Base-by-base conservation (phyloP, 768 basidiomycete species). In the Lentinula detonsa region DNA sequence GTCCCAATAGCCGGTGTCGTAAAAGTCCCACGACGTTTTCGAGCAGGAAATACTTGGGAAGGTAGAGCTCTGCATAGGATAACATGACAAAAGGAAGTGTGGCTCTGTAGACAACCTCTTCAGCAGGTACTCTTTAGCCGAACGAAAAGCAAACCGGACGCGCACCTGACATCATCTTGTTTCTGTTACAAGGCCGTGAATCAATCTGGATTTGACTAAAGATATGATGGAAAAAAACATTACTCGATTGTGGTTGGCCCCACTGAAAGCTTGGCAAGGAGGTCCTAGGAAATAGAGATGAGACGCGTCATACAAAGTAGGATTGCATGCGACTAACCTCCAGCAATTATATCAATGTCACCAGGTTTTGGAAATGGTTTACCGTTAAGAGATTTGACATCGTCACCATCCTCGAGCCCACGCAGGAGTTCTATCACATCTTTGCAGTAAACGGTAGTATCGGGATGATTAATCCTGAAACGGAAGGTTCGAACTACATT, bases 1-100 rank as follows among this genome's bases (percentile, higher is more conserved):
- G 61, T 66, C n/a, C 76, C 76, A 63, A 76, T 7, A 88, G 75
- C 0, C 73, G 77, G 69, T 83, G 79, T 33, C 70, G 71, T 1
- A 90, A 67, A 6, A 91, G 69, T 0, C 90, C 90, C 9, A 69
- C 68, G 2, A 92, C 90, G 70, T 92, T 92, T 68, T 92, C 90
- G 21, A 92, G 73, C 0, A 91, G 77, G 61, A 91, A 81, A 62
- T 83, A 89, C 23, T 72, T 70, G 0, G 88, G 86, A 48, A 79
- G 70, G 63, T 86, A 90, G 55, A 81, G 76, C 66, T 91, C 89
- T 13, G 85, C 84, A 61, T 81, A 87, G 23, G 83, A 83, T 7
- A 91, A 74, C 87, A 90, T 88, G 62, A 85, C 87, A 68, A 82
- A 83, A 0, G 85, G 78, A 43, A 91, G 74, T 3, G 84, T 83